These are phyloP conservation scores for Plasmodium vivax DNA, from an alignment of 169 alveolate species.

Conservation along the genomic window DNA sequence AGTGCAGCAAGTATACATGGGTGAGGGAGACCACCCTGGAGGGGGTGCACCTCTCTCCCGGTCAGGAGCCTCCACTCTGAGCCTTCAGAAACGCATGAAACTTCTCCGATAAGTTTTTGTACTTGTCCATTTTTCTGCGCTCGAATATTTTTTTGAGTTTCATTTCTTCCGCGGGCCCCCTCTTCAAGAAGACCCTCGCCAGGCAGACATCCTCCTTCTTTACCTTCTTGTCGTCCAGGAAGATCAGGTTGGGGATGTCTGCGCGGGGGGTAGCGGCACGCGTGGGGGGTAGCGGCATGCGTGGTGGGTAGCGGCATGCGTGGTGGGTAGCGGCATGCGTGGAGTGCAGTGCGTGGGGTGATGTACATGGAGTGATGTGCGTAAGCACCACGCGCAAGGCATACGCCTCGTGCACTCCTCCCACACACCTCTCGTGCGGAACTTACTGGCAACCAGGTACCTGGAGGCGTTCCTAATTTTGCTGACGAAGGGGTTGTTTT, in stretches of 20 bases:
- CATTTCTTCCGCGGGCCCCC: conserved; percentile 29
- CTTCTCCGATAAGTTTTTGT: conserved; percentile 39
- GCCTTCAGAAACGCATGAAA: conserved; percentile 32
- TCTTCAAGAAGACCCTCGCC: conserved; percentile 46
- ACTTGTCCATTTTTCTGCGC: conserved; percentile 34
- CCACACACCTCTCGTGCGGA: background rate
- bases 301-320: no score
- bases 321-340: no score
- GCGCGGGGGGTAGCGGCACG: background rate
- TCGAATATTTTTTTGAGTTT: conserved; percentile 65
- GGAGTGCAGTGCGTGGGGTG: no score
- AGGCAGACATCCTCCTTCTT: conserved; percentile 56
- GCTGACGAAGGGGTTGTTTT: conserved; percentile 35
- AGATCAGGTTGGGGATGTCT: conserved; percentile 35
- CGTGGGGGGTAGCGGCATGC: no score
- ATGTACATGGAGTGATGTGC: background rate
- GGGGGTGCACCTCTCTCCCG: background rate
- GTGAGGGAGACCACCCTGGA: background rate
- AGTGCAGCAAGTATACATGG: background rate
- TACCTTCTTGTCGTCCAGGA: conserved; percentile 58
- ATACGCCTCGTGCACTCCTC: background rate
- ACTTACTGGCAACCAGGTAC: conserved; percentile 54
- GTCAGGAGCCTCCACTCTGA: conserved; percentile 9
- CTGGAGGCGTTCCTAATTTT: conserved; percentile 35
- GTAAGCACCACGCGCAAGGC: background rate